Base-by-base conservation (phyloP, 2,329 filamentous ascomycete species). In the Sporothrix brasiliensis region DNA sequence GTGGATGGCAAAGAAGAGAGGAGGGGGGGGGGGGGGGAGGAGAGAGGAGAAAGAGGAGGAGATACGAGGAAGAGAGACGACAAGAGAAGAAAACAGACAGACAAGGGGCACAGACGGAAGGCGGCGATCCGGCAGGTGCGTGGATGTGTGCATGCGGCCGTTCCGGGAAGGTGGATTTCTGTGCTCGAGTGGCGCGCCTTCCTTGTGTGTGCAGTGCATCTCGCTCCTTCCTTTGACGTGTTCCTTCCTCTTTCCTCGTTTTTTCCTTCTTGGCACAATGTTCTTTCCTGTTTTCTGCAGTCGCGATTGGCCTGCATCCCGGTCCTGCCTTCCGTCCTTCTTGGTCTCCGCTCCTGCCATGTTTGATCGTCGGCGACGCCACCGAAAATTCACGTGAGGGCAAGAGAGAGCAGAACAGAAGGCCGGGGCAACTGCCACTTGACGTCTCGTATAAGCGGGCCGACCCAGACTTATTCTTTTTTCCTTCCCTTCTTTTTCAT, bases 291-390 rank as follows among this genome's bases (percentile, higher is more conserved):
- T 41, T 60, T 60, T 56, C 34, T 56, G 27, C 27, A 56, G 5
- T 9, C 24, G n/a, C 27, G 4, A 34, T 14, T 3, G 5, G 6
- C 11, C 5, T 24, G 5, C 56, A 16, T 10, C 56, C 56, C 34
- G 39, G n/a, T 61, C 7, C 39, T 7, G 21, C 39, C 3, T 63
- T 66, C 16, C 24, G 21, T 21, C 21, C 10, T 24, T 52, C 6
- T 53, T 9, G 11, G 19, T 30, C 19, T 67, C 47, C 49, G 63
- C 63, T 41, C 44, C 63, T 67, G 63, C 27, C 63, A 53, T 53
- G 63, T 67, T 52, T 67, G 63, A 67, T 67, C 63, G 49, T 53
- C 63, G 63, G 39, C 21, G 1, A 24, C 49, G 63, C 16, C 24
- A n/a, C 30, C 27, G 16, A 30, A 30, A 34, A 6, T 5, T 0